Evolutionary conservation across 768 basidiomycete species (phyloP).

Genomic region (Austroboletus eburneus): DNA sequence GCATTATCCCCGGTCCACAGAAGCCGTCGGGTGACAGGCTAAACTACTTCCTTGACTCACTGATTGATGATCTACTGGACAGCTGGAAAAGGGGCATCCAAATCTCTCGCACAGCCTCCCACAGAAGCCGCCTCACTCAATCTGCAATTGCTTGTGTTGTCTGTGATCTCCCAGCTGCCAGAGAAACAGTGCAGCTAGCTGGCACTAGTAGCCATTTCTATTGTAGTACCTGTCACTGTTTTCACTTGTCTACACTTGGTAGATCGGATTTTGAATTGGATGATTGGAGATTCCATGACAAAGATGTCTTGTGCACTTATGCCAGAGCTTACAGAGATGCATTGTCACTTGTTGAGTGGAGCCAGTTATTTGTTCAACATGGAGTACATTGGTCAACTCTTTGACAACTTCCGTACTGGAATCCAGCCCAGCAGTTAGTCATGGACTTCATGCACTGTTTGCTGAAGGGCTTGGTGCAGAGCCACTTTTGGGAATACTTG

Average conservation of each 20-base stretch:
- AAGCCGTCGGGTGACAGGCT: constrained; percentile 19
- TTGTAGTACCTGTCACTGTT: constrained; percentile 30
- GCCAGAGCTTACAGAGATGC: not conserved
- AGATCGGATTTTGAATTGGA: not conserved
- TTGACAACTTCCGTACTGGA: constrained; percentile 20
- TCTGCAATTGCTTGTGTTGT: not conserved
- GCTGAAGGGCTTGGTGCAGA: not conserved
- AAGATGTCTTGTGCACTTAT: not conserved
- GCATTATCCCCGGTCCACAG: not conserved
- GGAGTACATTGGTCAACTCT: constrained; percentile 16
- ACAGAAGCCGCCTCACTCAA: not conserved
- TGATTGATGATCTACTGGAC: constrained; percentile 24
- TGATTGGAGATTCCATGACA: constrained; percentile 1
- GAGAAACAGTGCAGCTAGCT: constrained; percentile 26
- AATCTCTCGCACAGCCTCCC: constrained; percentile 10
- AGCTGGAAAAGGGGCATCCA: not conserved
- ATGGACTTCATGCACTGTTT: constrained; percentile 24
- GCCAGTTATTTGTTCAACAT: not conserved
- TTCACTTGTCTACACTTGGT: not conserved
- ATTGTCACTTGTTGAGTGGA: not conserved
- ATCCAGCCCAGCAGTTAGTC: constrained; percentile 13
- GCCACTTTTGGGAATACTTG: not conserved
- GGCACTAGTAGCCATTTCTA: constrained; percentile 22
- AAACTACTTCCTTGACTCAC: constrained; percentile 27
- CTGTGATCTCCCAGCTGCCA: constrained; percentile 27